Base-by-base conservation (phyloP, 495 filamentous ascomycete species). In the Coniosporium apollinis region DNA sequence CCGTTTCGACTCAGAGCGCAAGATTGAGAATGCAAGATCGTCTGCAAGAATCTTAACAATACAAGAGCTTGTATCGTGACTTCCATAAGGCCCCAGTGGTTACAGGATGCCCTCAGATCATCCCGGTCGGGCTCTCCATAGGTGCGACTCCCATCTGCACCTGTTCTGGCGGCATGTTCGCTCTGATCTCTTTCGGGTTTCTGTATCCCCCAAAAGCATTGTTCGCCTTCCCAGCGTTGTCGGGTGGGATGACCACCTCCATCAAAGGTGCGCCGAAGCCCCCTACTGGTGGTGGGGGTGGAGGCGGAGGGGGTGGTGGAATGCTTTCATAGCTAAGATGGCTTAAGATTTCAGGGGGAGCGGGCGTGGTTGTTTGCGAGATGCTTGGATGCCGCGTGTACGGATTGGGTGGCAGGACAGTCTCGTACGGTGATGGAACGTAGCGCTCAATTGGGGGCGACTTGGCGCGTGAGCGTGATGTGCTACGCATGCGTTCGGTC, bases 131-230 rank as follows among this genome's bases (percentile, higher is more conserved):
- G n/a, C n/a, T n/a, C n/a, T n/a, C n/a, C n/a, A n/a, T n/a, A n/a
- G n/a, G n/a, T n/a, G n/a, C n/a, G 3, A 51, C 52, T 8, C 52
- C 51, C 22, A 43, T 35, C 32, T 55, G 52, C 22, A 60, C 28
- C 21, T 43, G 39, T 18, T 52, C 46, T 0, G 56, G 56, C 19
- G 56, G 55, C 54, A 61, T 57, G 25, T 61, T 61, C 15, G 57
- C 57, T 10, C 57, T 43, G 16, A 61, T 45, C 38, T 61, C 57
- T 43, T 48, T 55, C n/a, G 56, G 56, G 39, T 61, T 46, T 16
- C 48, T 34, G 40, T 58, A 59, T 6, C 55, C 55, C 10, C 9
- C 30, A 33, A 50, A 47, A 21, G 18, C 14, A 21, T 30, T 43
- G 33, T 24, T 45, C 32, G 16, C 37, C 19, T 15, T 31, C 7